Conservation (phyloP, 768 basidiomycete genomes). For the Xanthoconium stramineum region DNA sequence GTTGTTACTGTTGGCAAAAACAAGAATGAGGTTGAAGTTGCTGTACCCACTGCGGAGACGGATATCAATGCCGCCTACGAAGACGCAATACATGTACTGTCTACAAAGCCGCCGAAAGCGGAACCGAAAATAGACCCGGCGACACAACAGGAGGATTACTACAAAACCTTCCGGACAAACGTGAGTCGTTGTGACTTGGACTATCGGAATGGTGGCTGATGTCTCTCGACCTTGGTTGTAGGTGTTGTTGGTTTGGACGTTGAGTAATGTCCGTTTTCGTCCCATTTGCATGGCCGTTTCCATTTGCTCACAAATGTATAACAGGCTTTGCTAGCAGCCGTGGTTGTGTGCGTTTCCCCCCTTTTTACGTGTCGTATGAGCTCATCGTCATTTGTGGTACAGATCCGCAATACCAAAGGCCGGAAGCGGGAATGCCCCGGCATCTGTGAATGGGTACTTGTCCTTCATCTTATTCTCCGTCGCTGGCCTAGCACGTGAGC, state of each 20-base stretch:
- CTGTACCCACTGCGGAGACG: constrained; percentile 80
- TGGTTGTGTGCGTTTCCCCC: constrained; percentile 58
- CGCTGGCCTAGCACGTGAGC: constrained; percentile 82
- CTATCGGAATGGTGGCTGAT: constrained; percentile 10
- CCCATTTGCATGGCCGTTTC: not conserved
- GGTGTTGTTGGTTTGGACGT: constrained; percentile 85
- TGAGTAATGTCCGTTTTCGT: constrained; percentile 66
- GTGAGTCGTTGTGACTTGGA: constrained; percentile 31
- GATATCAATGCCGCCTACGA: constrained; percentile 91
- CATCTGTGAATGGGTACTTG: constrained; percentile 81
- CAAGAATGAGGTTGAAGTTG: constrained; percentile 83
- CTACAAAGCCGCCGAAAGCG: constrained; percentile 72
- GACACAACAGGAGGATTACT: constrained; percentile 82
- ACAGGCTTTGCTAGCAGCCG: constrained; percentile 69
- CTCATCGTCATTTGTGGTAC: not conserved
- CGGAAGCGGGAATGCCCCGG: constrained; percentile 41
- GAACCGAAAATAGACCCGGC: constrained; percentile 57
- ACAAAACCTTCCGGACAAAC: constrained; percentile 86
- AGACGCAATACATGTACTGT: constrained; percentile 81
- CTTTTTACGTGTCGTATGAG: not conserved
- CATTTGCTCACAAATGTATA: constrained; percentile 10
- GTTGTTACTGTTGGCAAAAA: constrained; percentile 63
- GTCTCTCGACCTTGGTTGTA: constrained; percentile 19
- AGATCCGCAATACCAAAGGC: constrained; percentile 48
- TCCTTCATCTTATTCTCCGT: constrained; percentile 86